phyloP scores from a whole-genome alignment of 139 green algal species.

The Chlorella sp. region DNA sequence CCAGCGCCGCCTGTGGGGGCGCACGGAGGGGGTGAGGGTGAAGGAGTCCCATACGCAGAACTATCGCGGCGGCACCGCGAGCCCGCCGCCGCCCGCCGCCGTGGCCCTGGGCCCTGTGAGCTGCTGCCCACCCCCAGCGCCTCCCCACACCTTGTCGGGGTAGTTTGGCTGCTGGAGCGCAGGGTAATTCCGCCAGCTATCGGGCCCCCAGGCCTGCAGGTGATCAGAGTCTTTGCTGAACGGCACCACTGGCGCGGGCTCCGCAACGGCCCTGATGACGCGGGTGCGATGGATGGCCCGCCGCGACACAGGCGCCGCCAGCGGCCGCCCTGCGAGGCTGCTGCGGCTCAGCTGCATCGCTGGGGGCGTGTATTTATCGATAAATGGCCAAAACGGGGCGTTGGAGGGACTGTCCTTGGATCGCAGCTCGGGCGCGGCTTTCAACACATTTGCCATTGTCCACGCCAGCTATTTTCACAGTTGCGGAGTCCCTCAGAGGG shows the following conservation, averaged over 20 bases:
- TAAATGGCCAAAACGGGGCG: not conserved
- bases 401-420: too few species aligned
- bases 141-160: conserved; percentile 55
- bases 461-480: too few species aligned
- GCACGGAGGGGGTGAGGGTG: not conserved
- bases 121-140: not conserved
- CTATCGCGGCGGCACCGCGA: not conserved
- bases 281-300: not conserved
- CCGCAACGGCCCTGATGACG: conserved; percentile 34
- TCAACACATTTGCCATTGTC: too few species aligned
- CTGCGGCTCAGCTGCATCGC: not conserved
- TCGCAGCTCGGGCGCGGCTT: too few species aligned
- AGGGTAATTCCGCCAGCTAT: conserved; percentile 60
- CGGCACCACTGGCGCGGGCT: conserved; percentile 39
- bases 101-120: not conserved
- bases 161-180: conserved; percentile 81
- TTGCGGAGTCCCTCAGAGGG: too few species aligned
- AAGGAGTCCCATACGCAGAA: not conserved
- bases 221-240: conserved; percentile 50
- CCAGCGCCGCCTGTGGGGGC: conserved; percentile 44
- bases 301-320: not conserved
- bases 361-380: not conserved
- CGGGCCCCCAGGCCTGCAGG: conserved; percentile 43
- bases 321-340: not conserved
- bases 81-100: not conserved